Conservation (phyloP, 805 yeast species). For the Candida hispaniensis region DNA sequence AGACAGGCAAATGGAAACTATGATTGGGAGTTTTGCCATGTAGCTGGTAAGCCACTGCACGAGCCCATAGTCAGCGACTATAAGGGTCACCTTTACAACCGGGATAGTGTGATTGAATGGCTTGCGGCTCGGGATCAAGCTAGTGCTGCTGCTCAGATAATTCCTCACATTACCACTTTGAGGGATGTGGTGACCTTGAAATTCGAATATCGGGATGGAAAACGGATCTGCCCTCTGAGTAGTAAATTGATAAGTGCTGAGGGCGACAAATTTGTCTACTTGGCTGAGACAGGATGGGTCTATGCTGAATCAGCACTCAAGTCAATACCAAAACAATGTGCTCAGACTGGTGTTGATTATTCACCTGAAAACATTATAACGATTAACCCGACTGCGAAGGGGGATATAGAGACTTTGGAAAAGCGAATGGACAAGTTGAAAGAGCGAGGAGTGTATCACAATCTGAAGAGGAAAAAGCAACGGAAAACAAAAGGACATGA, state of each 20-base stretch:
- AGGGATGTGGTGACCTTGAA: constrained; percentile 37
- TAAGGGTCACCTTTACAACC: constrained; percentile 50
- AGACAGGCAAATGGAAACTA: constrained; percentile 24
- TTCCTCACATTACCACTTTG: constrained; percentile 31
- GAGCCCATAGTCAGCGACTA: constrained; percentile 55
- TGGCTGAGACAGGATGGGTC: constrained; percentile 29
- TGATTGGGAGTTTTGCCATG: constrained; percentile 38
- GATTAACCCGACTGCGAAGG: constrained; percentile 20
- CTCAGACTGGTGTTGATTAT: constrained; percentile 1
- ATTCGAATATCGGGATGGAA: constrained; percentile 21
- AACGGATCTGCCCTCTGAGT: constrained; percentile 32
- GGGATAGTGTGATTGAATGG: constrained; percentile 48
- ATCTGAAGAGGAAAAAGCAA: constrained; percentile 17
- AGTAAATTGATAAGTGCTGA: constrained; percentile 29
- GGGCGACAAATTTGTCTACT: constrained; percentile 34
- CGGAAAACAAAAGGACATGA: constrained; percentile 14
- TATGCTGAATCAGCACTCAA: constrained; percentile 21
- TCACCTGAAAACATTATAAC: constrained; percentile 18
- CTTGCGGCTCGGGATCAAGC: constrained; percentile 33
- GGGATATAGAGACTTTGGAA: constrained; percentile 18
- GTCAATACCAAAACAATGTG: constrained; percentile 15
- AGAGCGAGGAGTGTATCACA: constrained; percentile 19
- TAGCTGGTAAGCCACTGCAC: constrained; percentile 34
- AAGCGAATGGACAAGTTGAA: constrained; percentile 18
- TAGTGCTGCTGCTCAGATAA: constrained; percentile 24